Conservation (phyloP, 208 protist species). For the Leishmania lainsoni region DNA sequence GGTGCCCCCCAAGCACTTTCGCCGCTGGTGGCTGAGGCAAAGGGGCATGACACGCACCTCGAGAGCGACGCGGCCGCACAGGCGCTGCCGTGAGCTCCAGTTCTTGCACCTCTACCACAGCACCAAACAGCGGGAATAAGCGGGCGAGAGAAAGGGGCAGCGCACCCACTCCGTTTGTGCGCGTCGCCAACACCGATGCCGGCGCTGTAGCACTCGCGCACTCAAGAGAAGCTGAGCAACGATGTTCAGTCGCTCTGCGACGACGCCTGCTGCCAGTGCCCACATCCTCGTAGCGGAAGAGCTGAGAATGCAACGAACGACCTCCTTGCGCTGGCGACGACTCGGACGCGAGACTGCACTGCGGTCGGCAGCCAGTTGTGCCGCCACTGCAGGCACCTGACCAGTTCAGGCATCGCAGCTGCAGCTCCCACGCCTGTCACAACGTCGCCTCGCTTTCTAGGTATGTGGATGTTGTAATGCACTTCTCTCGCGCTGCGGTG, state of each 20-base stretch:
- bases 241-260: constrained; percentile 6
- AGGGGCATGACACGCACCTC: constrained; percentile 10
- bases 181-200: not conserved
- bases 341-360: constrained; percentile 1
- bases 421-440: not conserved
- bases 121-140: constrained; percentile 47
- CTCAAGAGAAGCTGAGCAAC: constrained; percentile 3
- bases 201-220: not conserved
- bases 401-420: not conserved
- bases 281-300: constrained; percentile 14
- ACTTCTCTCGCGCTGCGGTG: not conserved
- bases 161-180: not conserved
- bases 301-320: constrained; percentile 5
- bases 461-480: not conserved
- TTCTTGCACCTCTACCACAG: constrained; percentile 36
- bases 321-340: constrained; percentile 12
- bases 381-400: not conserved
- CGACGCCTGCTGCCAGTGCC: constrained; percentile 11
- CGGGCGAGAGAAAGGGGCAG: constrained; percentile 39
- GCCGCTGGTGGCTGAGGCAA: not conserved
- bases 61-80: constrained; percentile 7
- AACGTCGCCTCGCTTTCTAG: not conserved
- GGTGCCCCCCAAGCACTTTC: not conserved
- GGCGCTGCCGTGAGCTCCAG: constrained; percentile 9
- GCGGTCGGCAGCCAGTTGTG: not conserved